Conservation (phyloP, 352 stramenopile genomes). For the Pythium aquatile region DNA sequence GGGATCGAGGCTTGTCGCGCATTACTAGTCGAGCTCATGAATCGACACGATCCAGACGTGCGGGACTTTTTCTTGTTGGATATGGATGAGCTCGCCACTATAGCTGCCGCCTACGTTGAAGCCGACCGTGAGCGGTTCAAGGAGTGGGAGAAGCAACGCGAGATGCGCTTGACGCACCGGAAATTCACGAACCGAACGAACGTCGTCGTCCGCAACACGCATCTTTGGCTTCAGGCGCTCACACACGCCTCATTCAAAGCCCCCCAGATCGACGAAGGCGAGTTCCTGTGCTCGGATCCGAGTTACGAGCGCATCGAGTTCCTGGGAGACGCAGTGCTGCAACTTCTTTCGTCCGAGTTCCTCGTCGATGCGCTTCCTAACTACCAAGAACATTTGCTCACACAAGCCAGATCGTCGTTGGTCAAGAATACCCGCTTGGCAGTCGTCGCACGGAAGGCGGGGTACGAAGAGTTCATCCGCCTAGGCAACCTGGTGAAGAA, state of each 20-base stretch:
- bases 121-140: slow-evolving; percentile 57
- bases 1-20: slow-evolving; percentile 62
- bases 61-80: slow-evolving; percentile 61
- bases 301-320: slow-evolving; percentile 87
- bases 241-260: slow-evolving; percentile 79
- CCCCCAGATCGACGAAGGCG: slow-evolving; percentile 61
- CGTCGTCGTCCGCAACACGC: slow-evolving; percentile 57
- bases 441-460: slow-evolving; percentile 47
- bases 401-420: slow-evolving; percentile 71
- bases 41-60: slow-evolving; percentile 50
- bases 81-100: slow-evolving; percentile 44
- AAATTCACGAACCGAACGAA: slow-evolving; percentile 49
- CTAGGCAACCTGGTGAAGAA: slow-evolving; percentile 62
- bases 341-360: slow-evolving; percentile 77
- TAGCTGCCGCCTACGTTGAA: slow-evolving; percentile 46
- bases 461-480: slow-evolving; percentile 74
- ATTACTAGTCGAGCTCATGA: slow-evolving; percentile 65
- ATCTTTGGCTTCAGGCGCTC: slow-evolving; percentile 78
- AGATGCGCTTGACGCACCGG: slow-evolving; percentile 45
- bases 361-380: slow-evolving; percentile 79
- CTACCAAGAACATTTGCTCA: slow-evolving; percentile 80
- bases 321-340: slow-evolving; percentile 78
- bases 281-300: slow-evolving; percentile 66
- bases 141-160: slow-evolving; percentile 44
- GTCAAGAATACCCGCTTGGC: slow-evolving; percentile 85